phyloP scores from a whole-genome alignment of 495 filamentous ascomycete genomes.

The Terfezia boudieri region DNA sequence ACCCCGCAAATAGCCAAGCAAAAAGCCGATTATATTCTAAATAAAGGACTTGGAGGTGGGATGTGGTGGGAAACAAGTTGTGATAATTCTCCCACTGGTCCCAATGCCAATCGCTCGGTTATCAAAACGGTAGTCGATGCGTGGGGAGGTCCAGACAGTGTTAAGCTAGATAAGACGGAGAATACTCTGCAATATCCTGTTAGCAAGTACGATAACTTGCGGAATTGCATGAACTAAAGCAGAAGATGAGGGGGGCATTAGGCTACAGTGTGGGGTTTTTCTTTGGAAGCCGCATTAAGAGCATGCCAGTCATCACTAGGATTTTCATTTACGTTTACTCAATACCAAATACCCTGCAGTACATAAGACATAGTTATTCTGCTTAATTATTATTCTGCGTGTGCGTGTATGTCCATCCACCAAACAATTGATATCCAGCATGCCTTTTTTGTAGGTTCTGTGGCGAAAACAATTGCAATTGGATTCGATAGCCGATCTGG shows the following conservation, averaged over 20 bases:
- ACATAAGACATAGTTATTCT: no score
- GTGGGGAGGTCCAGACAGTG: constrained; percentile 23
- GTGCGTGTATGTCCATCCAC: no score
- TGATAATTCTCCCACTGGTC: constrained; percentile 33
- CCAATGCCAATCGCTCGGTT: constrained; percentile 28
- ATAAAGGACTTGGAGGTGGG: constrained; percentile 44
- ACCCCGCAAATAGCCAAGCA: constrained; percentile 31
- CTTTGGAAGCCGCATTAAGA: neutral
- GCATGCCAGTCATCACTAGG: no score
- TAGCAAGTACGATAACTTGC: constrained; percentile 63
- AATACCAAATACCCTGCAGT: no score
- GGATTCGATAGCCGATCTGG: no score
- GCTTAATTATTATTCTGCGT: no score
- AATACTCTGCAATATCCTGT: constrained; percentile 53
- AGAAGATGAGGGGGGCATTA: neutral
- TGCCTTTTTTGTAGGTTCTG: no score
- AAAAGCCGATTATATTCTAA: constrained; percentile 45
- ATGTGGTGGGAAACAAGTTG: constrained; percentile 85
- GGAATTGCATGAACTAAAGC: constrained; percentile 18
- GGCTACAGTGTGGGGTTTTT: neutral
- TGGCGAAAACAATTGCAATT: no score
- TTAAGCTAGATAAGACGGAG: constrained; percentile 31
- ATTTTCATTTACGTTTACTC: no score
- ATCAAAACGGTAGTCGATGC: constrained; percentile 36
- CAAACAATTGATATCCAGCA: no score